These are phyloP conservation scores for Penicillium sp. DNA, from an alignment of 2,329 filamentous ascomycete genomes.

Conservation along the genomic window DNA sequence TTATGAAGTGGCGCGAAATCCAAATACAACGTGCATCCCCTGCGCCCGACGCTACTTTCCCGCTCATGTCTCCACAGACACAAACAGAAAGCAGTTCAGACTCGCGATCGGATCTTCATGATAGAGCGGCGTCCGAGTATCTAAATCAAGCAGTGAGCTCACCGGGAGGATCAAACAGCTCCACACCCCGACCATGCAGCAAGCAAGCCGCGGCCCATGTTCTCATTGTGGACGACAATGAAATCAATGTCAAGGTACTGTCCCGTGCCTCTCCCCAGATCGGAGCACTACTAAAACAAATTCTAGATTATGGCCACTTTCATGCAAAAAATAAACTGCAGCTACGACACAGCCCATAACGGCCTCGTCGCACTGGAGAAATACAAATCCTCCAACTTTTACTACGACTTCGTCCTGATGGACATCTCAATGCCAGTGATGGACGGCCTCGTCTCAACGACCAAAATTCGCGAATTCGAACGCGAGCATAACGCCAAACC, in stretches of 20 bases:
- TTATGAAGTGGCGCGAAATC: conserved; percentile 3
- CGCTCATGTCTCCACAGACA: background rate
- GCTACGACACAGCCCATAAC: conserved; percentile 39
- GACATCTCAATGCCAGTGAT: conserved; percentile 48
- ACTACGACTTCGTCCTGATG: conserved; percentile 40
- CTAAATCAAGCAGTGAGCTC: background rate
- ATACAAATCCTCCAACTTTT: conserved; percentile 27
- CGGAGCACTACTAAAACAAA: background rate
- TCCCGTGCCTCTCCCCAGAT: no score
- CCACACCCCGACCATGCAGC: conserved; percentile 9
- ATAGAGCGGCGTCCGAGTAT: background rate
- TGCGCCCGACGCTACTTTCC: background rate
- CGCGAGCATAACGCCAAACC: conserved; percentile 23
- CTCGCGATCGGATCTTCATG: background rate
- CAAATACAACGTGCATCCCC: background rate
- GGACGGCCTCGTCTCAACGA: conserved; percentile 46
- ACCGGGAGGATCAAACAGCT: background rate
- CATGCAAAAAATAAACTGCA: conserved; percentile 39
- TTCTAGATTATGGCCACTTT: conserved; percentile 39
- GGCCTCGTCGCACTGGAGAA: conserved; percentile 43
- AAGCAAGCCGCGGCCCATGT: conserved; percentile 22
- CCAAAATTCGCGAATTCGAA: conserved; percentile 43
- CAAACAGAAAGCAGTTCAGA: background rate
- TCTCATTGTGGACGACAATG: conserved; percentile 46
- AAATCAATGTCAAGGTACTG: conserved; percentile 41